A percentile compares a stretch with the other conserved stretches of the same genome.
Conservation (phyloP, 495 filamentous ascomycete species). For the Parathielavia appendiculata region DNA sequence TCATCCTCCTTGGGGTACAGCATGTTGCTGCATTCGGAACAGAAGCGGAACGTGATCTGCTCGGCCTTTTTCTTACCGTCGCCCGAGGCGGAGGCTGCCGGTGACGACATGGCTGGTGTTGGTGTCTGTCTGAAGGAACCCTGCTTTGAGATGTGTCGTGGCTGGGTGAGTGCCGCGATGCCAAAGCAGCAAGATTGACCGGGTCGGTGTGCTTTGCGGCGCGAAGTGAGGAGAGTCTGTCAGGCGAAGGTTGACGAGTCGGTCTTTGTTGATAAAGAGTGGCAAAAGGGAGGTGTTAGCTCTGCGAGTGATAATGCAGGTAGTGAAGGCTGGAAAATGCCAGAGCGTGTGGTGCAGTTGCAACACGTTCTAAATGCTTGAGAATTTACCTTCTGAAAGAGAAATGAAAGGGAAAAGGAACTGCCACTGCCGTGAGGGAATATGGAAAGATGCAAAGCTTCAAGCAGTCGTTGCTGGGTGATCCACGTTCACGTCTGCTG, state of each 20-base stretch:
- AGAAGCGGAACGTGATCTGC: conserved; percentile 93
- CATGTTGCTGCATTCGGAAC: conserved; percentile 97
- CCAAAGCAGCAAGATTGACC: neutral
- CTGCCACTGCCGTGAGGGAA: too few species aligned
- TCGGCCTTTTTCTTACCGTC: conserved; percentile 54
- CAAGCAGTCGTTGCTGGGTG: too few species aligned
- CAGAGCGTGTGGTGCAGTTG: neutral
- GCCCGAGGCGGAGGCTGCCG: conserved; percentile 48
- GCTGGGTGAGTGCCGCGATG: conserved; percentile 2
- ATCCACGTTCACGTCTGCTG: too few species aligned
- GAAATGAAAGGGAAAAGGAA: neutral
- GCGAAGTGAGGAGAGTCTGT: too few species aligned
- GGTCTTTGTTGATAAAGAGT: neutral
- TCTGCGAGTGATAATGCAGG: neutral
- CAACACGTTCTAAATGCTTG: neutral
- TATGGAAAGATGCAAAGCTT: too few species aligned
- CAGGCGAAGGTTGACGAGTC: neutral
- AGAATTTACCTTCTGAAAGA: neutral
- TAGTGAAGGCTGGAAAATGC: neutral
- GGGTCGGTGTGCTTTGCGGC: neutral
- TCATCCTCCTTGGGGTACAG: conserved; percentile 93
- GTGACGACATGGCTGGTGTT: conserved; percentile 52
- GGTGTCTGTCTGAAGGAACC: neutral
- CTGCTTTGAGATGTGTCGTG: neutral
- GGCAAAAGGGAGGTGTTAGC: neutral